Base-by-base conservation (phyloP, 805 yeast species). In the Zygosaccharomyces lentus region DNA sequence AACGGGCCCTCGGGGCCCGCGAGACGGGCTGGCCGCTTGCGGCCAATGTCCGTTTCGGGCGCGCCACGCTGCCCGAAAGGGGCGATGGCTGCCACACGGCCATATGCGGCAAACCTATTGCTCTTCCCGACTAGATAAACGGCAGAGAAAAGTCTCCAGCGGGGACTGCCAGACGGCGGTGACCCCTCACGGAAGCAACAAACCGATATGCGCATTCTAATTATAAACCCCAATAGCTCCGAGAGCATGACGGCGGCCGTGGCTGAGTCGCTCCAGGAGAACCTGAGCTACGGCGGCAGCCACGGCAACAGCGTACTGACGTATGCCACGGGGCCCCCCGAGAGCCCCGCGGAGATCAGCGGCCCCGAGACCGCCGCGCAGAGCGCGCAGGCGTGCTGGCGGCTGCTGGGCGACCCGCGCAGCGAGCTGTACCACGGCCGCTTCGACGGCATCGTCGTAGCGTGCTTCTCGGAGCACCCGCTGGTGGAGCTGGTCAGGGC, bases 401-500 rank as follows among this genome's bases (percentile, higher is more conserved):
- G 55, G 12, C 34, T 48, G 21, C 42, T 58, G 17, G 36, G 45
- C 16, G 50, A 50, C 32, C 41, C 49, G n/a, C 35, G 31, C 16
- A 37, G 50, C 32, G 30, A 27, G 19, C 46, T 30, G 36, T 50
- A 50, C 39, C 57, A 49, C 41, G 39, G 46, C 13, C 53, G 45
- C 6, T 57, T 43, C 41, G 56, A 55, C 38, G 63, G 61, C 31
- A 46, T 58, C 21, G 45, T 58, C 24, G 51, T 58, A 4, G 59
- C 55, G 2, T 58, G 63, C 37, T 58, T 58, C 29, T 58, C 63
- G 15, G 59, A 58, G 39, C 63, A 58, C 41, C 63, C 63, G 29
- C 49, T 58, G 38, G 61, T 54, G 15, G 43, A 25, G 34, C 41
- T 42, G 43, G 25, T 43, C 30, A 37, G 45, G 27, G 34, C 37